A percentile compares a stretch with the other conserved stretches of the same genome.
phyloP scores from a whole-genome alignment of 2,329 filamentous ascomycete species.

The Botrytis paeoniae region DNA sequence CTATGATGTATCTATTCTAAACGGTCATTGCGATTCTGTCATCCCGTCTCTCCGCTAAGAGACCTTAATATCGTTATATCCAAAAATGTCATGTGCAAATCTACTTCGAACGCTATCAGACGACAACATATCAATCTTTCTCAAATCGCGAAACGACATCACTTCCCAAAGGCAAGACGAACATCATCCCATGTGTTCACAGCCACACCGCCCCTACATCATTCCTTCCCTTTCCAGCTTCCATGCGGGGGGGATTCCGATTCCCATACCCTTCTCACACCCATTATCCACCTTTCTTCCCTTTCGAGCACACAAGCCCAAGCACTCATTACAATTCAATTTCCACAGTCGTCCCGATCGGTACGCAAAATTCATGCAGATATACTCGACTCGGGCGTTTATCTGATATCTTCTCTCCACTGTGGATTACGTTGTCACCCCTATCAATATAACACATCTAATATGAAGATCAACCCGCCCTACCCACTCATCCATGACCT shows the following conservation, averaged over 20 bases:
- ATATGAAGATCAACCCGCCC: slow-evolving; percentile 12
- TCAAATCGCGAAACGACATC: background rate
- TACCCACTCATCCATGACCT: background rate
- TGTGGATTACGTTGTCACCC: background rate
- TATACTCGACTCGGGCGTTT: background rate
- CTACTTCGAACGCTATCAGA: background rate
- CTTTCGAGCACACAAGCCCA: background rate
- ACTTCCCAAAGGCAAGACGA: background rate
- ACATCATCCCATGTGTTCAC: slow-evolving; percentile 5
- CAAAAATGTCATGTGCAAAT: background rate
- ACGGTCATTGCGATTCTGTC: background rate
- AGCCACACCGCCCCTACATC: background rate
- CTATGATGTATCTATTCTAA: slow-evolving; percentile 10
- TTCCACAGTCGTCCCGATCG: background rate
- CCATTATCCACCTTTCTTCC: background rate
- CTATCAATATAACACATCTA: slow-evolving; percentile 3
- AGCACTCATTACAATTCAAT: background rate
- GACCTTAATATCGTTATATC: background rate
- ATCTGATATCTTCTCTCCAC: background rate
- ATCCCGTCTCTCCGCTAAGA: background rate
- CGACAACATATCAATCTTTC: slow-evolving; percentile 2
- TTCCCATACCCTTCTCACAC: background rate
- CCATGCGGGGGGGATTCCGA: background rate
- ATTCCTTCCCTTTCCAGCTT: slow-evolving; percentile 6
- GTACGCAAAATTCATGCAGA: slow-evolving; percentile 5